A percentile compares a stretch with the other conserved stretches of the same genome.
Conservation (phyloP, 257 asterid species). For the Rhazya stricta region DNA sequence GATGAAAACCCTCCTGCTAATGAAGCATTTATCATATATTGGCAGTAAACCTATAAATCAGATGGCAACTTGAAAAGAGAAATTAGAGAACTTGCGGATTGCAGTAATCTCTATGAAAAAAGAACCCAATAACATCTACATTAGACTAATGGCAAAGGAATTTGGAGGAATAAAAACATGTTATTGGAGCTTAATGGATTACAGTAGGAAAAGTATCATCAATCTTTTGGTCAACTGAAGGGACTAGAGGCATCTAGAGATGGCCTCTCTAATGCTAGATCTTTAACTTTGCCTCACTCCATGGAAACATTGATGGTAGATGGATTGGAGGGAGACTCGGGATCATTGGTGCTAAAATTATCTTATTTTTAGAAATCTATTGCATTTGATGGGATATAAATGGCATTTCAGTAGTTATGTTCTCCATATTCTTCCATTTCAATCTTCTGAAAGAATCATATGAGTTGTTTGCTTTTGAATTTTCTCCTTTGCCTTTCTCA, state of each 20-base stretch:
- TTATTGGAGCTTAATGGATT: background rate
- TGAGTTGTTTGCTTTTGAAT: background rate
- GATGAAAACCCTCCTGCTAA: background rate
- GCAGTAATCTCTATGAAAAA: background rate
- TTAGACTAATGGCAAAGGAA: background rate
- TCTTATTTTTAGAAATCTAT: background rate
- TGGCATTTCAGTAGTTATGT: background rate
- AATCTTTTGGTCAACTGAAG: constrained; percentile 1
- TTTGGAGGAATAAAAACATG: background rate
- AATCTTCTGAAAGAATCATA: background rate
- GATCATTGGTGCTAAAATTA: background rate
- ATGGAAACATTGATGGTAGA: background rate
- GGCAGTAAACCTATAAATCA: background rate
- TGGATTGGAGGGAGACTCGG: background rate
- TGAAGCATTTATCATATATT: background rate
- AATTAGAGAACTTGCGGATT: background rate
- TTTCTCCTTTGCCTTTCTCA: background rate
- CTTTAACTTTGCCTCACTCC: background rate
- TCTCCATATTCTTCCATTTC: background rate
- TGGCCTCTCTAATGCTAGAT: background rate
- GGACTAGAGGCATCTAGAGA: background rate
- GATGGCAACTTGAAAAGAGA: constrained; percentile 1
- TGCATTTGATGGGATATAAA: background rate
- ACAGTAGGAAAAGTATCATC: background rate
- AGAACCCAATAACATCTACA: background rate